These are phyloP conservation scores for Xylariaceae sp. DNA, from an alignment of 2,329 filamentous ascomycete genomes.

Conservation along the genomic window DNA sequence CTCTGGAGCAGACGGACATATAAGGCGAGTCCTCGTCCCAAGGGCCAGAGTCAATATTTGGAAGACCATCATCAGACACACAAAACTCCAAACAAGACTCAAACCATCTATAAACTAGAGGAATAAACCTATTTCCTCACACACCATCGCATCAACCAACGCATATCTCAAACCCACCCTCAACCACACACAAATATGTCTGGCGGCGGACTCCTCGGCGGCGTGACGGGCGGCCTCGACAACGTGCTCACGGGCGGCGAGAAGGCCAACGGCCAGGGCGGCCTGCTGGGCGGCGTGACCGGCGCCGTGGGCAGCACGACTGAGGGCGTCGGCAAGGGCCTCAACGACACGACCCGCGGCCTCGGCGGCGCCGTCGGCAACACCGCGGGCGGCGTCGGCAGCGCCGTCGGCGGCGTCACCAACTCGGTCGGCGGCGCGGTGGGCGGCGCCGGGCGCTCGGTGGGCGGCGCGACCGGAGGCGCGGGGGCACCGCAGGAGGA, in stretches of 20 bases:
- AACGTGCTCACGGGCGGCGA: conserved; percentile 27
- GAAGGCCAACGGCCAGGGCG: conserved; percentile 25
- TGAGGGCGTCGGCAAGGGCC: conserved; percentile 22
- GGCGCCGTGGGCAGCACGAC: conserved; percentile 23
- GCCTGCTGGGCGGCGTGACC: conserved; percentile 24
- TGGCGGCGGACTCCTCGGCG: conserved; percentile 26
- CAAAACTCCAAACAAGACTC: background rate
- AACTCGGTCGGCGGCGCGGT: conserved; percentile 14
- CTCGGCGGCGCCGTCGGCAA: conserved; percentile 24
- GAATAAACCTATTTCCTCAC: too few species aligned
- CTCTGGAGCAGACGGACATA: too few species aligned
- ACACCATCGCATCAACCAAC: background rate
- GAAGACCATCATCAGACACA: conserved; percentile 1
- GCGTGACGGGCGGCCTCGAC: conserved; percentile 24
- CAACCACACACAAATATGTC: conserved; percentile 20
- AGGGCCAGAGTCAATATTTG: background rate
- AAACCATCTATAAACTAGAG: background rate
- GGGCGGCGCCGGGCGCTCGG: conserved; percentile 6
- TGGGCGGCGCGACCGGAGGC: conserved; percentile 10
- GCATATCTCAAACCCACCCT: too few species aligned
- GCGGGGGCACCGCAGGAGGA: conserved; percentile 8
- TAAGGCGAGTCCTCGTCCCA: conserved; percentile 5
- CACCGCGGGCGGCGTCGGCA: conserved; percentile 22
- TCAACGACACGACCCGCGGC: conserved; percentile 23
- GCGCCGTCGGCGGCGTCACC: conserved; percentile 18